phyloP scores from a whole-genome alignment of 2,329 filamentous ascomycete species.

The Cercospora sp. region DNA sequence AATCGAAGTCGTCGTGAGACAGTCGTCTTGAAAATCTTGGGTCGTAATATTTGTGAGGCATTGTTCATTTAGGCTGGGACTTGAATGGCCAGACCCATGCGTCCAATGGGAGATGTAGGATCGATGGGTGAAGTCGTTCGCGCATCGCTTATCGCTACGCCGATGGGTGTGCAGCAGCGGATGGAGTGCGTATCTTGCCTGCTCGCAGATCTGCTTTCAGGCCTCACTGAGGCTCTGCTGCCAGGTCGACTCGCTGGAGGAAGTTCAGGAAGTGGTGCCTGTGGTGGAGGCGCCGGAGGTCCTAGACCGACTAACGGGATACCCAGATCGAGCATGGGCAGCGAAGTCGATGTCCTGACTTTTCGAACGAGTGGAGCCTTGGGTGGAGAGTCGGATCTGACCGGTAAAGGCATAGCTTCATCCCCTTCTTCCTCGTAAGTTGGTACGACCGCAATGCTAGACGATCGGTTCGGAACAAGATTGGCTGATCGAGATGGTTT shows the following conservation, averaged over 20 bases:
- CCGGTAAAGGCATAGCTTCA: constrained; percentile 20
- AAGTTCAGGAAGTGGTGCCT: constrained; percentile 44
- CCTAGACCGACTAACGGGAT: constrained; percentile 46
- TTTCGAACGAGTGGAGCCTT: constrained; percentile 31
- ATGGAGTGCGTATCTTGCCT: constrained; percentile 12
- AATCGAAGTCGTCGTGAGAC: not conserved
- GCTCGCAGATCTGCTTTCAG: constrained; percentile 15
- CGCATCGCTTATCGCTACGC: constrained; percentile 21
- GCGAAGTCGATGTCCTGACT: constrained; percentile 25
- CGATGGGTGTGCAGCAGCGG: constrained; percentile 21
- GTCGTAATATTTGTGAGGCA: not conserved
- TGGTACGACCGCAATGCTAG: constrained; percentile 3
- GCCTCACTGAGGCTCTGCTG: constrained; percentile 8
- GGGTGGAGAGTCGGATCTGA: constrained; percentile 12
- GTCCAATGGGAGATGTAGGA: not conserved
- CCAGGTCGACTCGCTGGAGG: constrained; percentile 18
- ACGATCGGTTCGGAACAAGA: constrained; percentile 8
- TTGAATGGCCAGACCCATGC: constrained; percentile 7
- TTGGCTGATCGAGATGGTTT: constrained; percentile 33
- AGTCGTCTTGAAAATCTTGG: not conserved
- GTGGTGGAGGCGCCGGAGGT: constrained; percentile 50
- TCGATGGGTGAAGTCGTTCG: not conserved
- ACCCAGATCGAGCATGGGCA: constrained; percentile 37
- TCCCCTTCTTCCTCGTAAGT: constrained; percentile 26
- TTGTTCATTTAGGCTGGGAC: not conserved